Base-by-base conservation (phyloP, 2,329 filamentous ascomycete species). In the Thielaviopsis ethacetica region DNA sequence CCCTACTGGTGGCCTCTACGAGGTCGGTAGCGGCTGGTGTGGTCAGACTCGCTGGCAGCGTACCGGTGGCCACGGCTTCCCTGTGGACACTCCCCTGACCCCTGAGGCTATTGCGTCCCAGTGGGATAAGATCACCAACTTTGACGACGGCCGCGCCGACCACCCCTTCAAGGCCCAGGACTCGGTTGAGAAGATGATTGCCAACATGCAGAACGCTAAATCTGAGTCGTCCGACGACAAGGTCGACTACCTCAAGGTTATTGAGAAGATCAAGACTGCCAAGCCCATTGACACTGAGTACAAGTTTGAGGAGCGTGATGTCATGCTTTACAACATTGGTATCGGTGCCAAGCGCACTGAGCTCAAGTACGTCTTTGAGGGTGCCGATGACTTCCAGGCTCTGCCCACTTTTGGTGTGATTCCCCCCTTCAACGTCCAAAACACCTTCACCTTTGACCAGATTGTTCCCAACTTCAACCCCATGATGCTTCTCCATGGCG, bases 401-500 rank as follows among this genome's bases (percentile, higher is more conserved):
- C 77, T 97, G 57, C 93, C 93, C 57, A 94, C 90, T n/a, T 98
- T 88, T 67, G 93, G 91, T 70, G 93, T 97, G 63, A 85, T 98
- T 66, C 93, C 93, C n/a, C 86, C 84, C 66, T 96, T 97, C 75
- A 86, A 86, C 73, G 85, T 89, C 62, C 79, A 86, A 64, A 76
- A 83, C 62, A 88, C 91, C 27, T 97, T 86, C 76, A 83, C 78
- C 71, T 79, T 93, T 66, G 81, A 83, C 68, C 82, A 91, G 60
- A 80, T 98, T 62, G 86, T 97, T 27, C 90, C 91, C 70, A 95
- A 97, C 78, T 98, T 96, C 78, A 89, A 83, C 44, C 91, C 91
- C 62, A 96, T 95, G 89, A 96, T 96, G 90, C 83, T 98, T 56
- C 85, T 98, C 24, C 93, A 98, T 75, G 93, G 93, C 69, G 93